These are phyloP conservation scores for Tubosaeta sp. DNA, from an alignment of 768 basidiomycete genomes.

Conservation along the genomic window DNA sequence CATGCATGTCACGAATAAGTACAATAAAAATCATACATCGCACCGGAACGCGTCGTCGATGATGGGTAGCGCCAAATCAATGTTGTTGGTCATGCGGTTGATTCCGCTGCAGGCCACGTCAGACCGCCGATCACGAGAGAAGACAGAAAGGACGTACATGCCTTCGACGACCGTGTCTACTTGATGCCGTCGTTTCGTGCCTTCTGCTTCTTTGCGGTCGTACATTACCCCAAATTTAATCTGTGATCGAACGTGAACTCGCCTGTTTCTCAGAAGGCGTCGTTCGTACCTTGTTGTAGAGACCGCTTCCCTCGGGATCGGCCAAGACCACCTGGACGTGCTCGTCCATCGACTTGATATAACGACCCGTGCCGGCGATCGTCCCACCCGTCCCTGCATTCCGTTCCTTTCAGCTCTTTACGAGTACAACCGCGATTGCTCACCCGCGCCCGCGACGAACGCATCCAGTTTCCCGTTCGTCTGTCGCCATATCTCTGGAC, in stretches of 20 bases:
- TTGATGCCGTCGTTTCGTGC: conserved; percentile 88
- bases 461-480: conserved; percentile 77
- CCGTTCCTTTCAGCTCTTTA: not conserved
- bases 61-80: conserved; percentile 77
- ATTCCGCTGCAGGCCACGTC: conserved; percentile 62
- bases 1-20: no score
- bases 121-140: not conserved
- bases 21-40: not conserved
- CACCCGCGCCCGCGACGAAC: conserved; percentile 89
- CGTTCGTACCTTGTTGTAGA: conserved; percentile 87
- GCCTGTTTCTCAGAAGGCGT: not conserved
- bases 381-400: conserved; percentile 89
- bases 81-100: conserved; percentile 89
- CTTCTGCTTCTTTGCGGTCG: conserved; percentile 88
- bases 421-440: conserved; percentile 1
- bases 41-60: conserved; percentile 83
- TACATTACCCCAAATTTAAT: conserved; percentile 95
- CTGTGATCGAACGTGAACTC: conserved; percentile 30
- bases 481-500: conserved; percentile 94
- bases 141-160: conserved; percentile 46
- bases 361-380: conserved; percentile 78
- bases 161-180: conserved; percentile 97
- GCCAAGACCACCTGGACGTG: conserved; percentile 68
- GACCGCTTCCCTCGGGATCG: conserved; percentile 92
- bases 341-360: conserved; percentile 70